A percentile compares a stretch with the other conserved stretches of the same genome.
These are phyloP conservation scores for Yamadazyma buinensis DNA, from an alignment of 1,139 yeast species.

Conservation along the genomic window DNA sequence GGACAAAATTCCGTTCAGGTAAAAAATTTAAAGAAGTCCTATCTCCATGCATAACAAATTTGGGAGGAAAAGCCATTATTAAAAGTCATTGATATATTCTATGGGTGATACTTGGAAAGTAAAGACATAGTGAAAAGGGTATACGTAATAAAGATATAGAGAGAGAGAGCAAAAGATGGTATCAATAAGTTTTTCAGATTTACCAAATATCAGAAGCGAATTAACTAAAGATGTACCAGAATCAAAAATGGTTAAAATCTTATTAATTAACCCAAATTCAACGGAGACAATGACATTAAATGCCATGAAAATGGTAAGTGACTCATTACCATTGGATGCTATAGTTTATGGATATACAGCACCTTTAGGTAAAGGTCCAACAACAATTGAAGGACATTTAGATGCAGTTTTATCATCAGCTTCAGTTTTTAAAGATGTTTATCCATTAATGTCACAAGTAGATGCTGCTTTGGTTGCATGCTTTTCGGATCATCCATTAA, in stretches of 20 bases:
- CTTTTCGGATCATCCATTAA: slow-evolving; percentile 11
- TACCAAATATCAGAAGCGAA: slow-evolving; percentile 1
- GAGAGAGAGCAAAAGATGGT: not conserved
- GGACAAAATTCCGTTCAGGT: too few relatives aligned
- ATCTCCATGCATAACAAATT: too few relatives aligned
- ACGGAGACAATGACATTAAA: slow-evolving; percentile 9
- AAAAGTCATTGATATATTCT: too few relatives aligned
- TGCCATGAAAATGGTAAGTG: slow-evolving; percentile 7
- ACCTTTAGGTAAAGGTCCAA: slow-evolving; percentile 7
- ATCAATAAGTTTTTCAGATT: not conserved
- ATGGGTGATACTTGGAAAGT: too few relatives aligned
- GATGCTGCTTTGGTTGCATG: slow-evolving; percentile 11
- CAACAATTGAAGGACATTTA: slow-evolving; percentile 10
- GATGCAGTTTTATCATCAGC: slow-evolving; percentile 9
- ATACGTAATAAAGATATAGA: too few relatives aligned
- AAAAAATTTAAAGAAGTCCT: too few relatives aligned
- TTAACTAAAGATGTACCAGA: not conserved
- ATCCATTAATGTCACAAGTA: slow-evolving; percentile 6
- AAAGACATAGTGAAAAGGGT: too few relatives aligned
- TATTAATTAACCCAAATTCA: slow-evolving; percentile 10
- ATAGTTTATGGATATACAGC: slow-evolving; percentile 11
- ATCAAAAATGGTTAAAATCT: slow-evolving; percentile 5
- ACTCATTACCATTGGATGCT: slow-evolving; percentile 7
- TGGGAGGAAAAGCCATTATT: too few relatives aligned
- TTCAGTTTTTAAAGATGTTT: slow-evolving; percentile 8